Conservation (phyloP, 2,329 filamentous ascomycete genomes). For the Aplosporella prunicola region DNA sequence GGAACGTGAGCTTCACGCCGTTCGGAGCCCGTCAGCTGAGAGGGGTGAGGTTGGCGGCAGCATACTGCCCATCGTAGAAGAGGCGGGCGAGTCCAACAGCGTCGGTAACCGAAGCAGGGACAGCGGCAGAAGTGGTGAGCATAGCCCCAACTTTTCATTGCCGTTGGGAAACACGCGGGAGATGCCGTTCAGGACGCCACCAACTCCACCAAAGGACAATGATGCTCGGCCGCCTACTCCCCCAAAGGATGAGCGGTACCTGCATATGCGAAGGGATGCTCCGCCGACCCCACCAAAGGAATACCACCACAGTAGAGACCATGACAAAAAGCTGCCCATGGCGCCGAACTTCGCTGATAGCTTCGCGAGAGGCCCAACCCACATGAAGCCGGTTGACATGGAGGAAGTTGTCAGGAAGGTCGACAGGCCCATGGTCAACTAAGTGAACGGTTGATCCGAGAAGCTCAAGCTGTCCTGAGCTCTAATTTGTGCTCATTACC, state of each 20-base stretch:
- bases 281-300: constrained; percentile 35
- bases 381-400: constrained; percentile 10
- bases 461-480: too few relatives aligned
- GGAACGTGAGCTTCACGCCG: constrained; percentile 50
- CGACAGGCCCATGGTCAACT: constrained; percentile 7
- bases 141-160: constrained; percentile 5
- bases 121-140: constrained; percentile 20
- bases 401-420: constrained; percentile 7
- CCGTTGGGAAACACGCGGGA: constrained; percentile 7
- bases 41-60: constrained; percentile 47
- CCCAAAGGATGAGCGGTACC: constrained; percentile 24
- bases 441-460: too few relatives aligned
- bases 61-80: constrained; percentile 76
- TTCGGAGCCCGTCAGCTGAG: constrained; percentile 49
- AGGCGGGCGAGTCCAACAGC: constrained; percentile 69
- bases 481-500: too few relatives aligned
- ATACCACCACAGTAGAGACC: constrained; percentile 17
- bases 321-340: constrained; percentile 26
- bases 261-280: constrained; percentile 19
- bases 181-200: constrained; percentile 28
- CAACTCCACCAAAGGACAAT: constrained; percentile 36
- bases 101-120: constrained; percentile 52
- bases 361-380: constrained; percentile 14
- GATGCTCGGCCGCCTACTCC: constrained; percentile 28
- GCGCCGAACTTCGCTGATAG: constrained; percentile 11